Percentiles rank a stretch among this genome's conserved stretches.
phyloP scores from a whole-genome alignment of 164 flowering plant genomes.

The Stephania japonica region DNA sequence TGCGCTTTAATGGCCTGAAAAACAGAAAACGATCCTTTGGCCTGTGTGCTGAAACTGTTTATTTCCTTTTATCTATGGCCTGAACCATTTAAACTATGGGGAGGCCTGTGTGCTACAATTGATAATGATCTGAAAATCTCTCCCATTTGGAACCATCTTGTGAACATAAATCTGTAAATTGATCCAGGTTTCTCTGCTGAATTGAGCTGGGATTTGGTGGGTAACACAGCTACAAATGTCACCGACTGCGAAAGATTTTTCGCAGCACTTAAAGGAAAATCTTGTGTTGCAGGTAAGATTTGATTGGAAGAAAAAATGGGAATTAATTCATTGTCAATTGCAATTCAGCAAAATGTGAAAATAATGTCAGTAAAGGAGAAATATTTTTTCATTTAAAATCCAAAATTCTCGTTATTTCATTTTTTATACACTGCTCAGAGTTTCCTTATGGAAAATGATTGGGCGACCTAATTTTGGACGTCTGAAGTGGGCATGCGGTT shows the following conservation, averaged over 20 bases:
- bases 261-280: not conserved
- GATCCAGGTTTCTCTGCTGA: not conserved
- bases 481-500: too few species aligned
- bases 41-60: not conserved
- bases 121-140: not conserved
- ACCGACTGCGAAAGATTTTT: not conserved
- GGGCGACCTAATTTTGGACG: too few species aligned
- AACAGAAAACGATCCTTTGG: conserved; percentile 22
- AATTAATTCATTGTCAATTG: not conserved
- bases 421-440: too few species aligned
- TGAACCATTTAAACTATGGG: not conserved
- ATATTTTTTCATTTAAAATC: not conserved
- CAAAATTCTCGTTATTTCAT: too few species aligned
- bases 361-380: too few species aligned
- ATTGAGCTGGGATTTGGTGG: not conserved
- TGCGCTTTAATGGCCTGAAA: conserved; percentile 26
- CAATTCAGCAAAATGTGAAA: not conserved
- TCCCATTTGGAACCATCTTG: not conserved
- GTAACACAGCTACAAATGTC: not conserved
- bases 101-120: not conserved
- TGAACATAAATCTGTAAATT: not conserved
- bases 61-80: not conserved
- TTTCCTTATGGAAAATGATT: too few species aligned
- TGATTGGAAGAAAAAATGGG: not conserved
- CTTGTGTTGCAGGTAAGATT: not conserved